Evolutionary conservation across 805 yeast genomes (phyloP), one percentile per base, ranked within the genome.

Genomic region (Dipodascus albidus): DNA sequence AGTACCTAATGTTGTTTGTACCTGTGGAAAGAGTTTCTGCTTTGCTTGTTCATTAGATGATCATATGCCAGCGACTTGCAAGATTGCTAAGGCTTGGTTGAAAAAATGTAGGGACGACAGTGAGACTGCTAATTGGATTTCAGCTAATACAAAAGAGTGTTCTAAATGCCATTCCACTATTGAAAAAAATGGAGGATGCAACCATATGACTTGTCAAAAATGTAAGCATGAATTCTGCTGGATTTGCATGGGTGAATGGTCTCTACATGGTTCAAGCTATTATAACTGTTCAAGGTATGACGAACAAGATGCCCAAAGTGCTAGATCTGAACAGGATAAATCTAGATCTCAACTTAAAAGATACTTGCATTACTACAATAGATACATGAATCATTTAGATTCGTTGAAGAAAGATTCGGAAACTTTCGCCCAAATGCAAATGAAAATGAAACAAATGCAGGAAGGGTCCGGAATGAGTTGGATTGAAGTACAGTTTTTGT

Each of bases 101-200:
- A 73, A 76, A 50, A 85, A 87, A 61, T 85, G 96, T 58, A 75
- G 76, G 56, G 93, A 88, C 64, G 98, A 93, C 64, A 81, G 93
- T 0, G 96, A 87, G 60, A 88, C 96, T 15, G 76, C 83, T 1
- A 80, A 83, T 62, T 93, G 98, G 97, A 82, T 93, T 22, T 74
- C 80, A 2, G 81, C 85, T 2, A 83, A 91, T 65, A 88, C 99
- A 1, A 83, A 87, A 60, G 78, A 79, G 48, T 93, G 99, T 67
- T 95, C 96, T 0, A 79, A 79, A 62, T 93, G 99, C 70, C 70
- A 71, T 8, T 72, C 88, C 1, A 72, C 81, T 24, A 93, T 91
- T 57, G 97, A 93, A 64, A 89, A 91, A 62, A 85, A 85, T 64
- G 98, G 97, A 21, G 99, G 99, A 0, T 93, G 99, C 70, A 91